Base-by-base conservation (phyloP, 2,329 filamentous ascomycete species). In the Mariannaea elegans region DNA sequence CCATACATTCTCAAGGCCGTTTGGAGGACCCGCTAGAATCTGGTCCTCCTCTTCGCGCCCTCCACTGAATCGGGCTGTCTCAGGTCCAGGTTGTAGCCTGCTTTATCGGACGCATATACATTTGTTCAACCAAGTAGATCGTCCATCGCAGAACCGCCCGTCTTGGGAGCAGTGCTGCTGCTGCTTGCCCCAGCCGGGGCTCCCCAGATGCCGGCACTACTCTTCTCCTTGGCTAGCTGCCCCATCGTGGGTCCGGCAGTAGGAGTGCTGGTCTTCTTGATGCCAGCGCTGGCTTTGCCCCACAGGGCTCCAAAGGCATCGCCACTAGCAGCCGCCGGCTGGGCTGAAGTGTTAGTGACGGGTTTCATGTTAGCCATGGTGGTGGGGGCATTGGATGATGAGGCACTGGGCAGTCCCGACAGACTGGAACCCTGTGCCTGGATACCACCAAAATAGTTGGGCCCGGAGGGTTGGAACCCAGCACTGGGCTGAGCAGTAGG, bases 181-280 rank as follows among this genome's bases (percentile, higher is more conserved):
- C 65, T 65, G 4, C 62, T 77, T 65, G 74, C 64, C 66, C 80
- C 61, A 46, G 87, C 82, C 14, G 90, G 84, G 1, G 91, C 86
- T 16, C 94, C 95, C 93, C 96, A 99, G 64, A 99, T 92, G 7
- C 94, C 93, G 14, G 94, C 93, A 69, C 89, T 93, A 59, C 93
- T 95, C 84, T 98, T 97, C 78, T 97, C 93, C 82, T 97, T 97
- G n/a, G 94, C 94, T 77, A 99, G 87, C 75, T 97, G 94, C 27
- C 93, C 94, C 79, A 99, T 85, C 55, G 94, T 94, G 50, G 93
- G 89, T 1, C 90, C 90, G 53, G 83, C 80, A 9, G 80, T 82
- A 12, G 84, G 81, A 2, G 88, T 84, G 61, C 78, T 82, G 1
- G 84, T 78, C 80, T 95, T 96, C 81, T 93, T 93, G 65, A 93